Evolutionary conservation across 768 basidiomycete genomes (phyloP).

Genomic region (Amanita pseudoporphyria): DNA sequence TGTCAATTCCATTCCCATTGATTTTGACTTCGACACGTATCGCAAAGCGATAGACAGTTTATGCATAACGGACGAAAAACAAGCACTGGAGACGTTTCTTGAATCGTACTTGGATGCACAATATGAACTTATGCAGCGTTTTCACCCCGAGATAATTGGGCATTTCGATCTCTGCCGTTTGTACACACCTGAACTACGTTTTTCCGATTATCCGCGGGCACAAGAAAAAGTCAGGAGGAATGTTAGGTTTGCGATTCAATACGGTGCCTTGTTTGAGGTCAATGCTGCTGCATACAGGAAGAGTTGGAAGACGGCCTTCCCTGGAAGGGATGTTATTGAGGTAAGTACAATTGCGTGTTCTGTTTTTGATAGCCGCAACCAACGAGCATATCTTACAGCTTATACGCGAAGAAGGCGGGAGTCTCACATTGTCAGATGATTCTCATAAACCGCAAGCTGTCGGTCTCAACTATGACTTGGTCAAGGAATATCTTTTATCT

Average conservation of each 20-base stretch:
- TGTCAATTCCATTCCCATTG: constrained; percentile 80
- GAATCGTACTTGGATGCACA: constrained; percentile 82
- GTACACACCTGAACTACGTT: constrained; percentile 54
- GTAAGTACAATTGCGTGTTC: constrained; percentile 29
- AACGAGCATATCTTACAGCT: constrained; percentile 34
- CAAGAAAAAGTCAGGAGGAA: constrained; percentile 68
- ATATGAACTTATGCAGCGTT: constrained; percentile 52
- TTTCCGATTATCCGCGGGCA: constrained; percentile 48
- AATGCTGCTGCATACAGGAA: constrained; percentile 93
- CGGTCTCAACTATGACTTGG: constrained; percentile 71
- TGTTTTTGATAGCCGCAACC: constrained; percentile 2
- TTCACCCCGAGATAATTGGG: constrained; percentile 83
- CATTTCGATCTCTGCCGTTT: constrained; percentile 92
- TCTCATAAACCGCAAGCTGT: constrained; percentile 88
- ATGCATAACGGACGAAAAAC: constrained; percentile 19
- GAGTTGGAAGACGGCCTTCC: constrained; percentile 81
- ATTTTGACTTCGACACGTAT: constrained; percentile 77
- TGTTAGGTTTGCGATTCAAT: constrained; percentile 55
- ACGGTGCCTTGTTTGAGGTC: constrained; percentile 89
- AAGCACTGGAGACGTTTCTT: constrained; percentile 38
- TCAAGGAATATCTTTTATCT: constrained; percentile 53
- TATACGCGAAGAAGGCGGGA: constrained; percentile 59
- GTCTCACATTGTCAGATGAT: constrained; percentile 87
- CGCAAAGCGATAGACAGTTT: constrained; percentile 43
- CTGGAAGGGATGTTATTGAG: constrained; percentile 66